These are phyloP conservation scores for Gnaphalium uliginosum DNA, from an alignment of 129 eudicot species.

Conservation along the genomic window DNA sequence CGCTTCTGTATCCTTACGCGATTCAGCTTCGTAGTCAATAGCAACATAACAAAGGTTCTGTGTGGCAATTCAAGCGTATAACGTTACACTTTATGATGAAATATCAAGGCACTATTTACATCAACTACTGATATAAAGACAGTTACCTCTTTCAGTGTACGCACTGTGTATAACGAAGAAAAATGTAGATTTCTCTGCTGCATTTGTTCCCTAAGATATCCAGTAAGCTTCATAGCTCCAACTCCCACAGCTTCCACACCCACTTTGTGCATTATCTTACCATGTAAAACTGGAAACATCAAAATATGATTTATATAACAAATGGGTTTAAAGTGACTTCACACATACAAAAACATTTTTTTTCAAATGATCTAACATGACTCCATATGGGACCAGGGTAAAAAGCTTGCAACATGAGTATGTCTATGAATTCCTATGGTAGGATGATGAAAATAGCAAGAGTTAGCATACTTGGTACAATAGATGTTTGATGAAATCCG, in stretches of 20 bases:
- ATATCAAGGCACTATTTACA: background rate
- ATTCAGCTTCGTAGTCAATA: constrained; percentile 80
- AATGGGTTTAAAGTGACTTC: background rate
- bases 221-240: constrained; percentile 92
- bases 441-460: constrained; percentile 4
- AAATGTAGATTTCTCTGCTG: constrained; percentile 68
- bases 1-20: constrained; percentile 66
- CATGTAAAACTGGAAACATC: constrained; percentile 64
- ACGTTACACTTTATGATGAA: constrained; percentile 4
- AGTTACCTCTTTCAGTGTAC: constrained; percentile 83
- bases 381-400: background rate
- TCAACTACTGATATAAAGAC: background rate
- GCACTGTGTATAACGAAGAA: constrained; percentile 81
- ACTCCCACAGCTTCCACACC: constrained; percentile 80
- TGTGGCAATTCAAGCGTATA: constrained; percentile 22
- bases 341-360: constrained; percentile 1
- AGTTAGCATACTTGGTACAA: constrained; percentile 84
- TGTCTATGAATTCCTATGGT: background rate
- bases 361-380: constrained; percentile 4
- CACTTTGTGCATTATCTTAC: constrained; percentile 82
- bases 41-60: constrained; percentile 97
- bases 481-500: constrained; percentile 84
- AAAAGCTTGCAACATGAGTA: background rate
- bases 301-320: constrained; percentile 10
- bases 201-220: constrained; percentile 87